phyloP scores from a whole-genome alignment of 306 rosid genomes.

The Vigna hirtella region DNA sequence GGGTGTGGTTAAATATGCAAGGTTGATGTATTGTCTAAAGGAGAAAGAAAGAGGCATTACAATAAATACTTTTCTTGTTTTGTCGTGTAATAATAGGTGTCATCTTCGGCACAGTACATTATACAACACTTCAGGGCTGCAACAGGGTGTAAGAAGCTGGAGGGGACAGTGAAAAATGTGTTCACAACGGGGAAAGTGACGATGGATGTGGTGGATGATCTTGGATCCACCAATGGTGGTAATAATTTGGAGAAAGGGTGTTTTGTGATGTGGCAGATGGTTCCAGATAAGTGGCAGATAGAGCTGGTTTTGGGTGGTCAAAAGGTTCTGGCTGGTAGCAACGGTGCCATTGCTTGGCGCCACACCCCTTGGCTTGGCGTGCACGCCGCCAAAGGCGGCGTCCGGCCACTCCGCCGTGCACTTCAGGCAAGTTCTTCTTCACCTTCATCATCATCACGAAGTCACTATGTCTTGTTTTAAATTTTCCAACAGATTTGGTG shows the following conservation, averaged over 20 bases:
- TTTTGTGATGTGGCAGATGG: conserved; percentile 98
- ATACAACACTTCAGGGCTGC: conserved; percentile 90
- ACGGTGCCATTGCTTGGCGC: conserved; percentile 90
- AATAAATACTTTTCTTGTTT: background rate
- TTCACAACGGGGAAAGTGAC: conserved; percentile 80
- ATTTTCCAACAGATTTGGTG: conserved; percentile 23
- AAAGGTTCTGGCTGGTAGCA: conserved; percentile 85
- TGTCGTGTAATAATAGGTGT: conserved; percentile 52
- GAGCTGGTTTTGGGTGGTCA: conserved; percentile 84
- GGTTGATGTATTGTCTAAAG: background rate
- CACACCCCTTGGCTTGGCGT: conserved; percentile 96
- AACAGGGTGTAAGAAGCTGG: conserved; percentile 88
- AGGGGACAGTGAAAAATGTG: conserved; percentile 75
- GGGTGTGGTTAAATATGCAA: conserved; percentile 13
- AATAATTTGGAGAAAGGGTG: conserved; percentile 70
- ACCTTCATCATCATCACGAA: background rate
- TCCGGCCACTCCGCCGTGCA: conserved; percentile 94
- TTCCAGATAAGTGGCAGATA: conserved; percentile 88
- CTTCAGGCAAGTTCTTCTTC: conserved; percentile 68
- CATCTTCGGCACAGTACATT: conserved; percentile 85
- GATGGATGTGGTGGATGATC: conserved; percentile 79
- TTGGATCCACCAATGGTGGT: conserved; percentile 56
- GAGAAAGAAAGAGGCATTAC: background rate
- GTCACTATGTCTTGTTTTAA: conserved; percentile 18
- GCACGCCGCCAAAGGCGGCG: conserved; percentile 86